Evolutionary conservation across 306 rosid species (phyloP).

Genomic region (Inga oerstediana): DNA sequence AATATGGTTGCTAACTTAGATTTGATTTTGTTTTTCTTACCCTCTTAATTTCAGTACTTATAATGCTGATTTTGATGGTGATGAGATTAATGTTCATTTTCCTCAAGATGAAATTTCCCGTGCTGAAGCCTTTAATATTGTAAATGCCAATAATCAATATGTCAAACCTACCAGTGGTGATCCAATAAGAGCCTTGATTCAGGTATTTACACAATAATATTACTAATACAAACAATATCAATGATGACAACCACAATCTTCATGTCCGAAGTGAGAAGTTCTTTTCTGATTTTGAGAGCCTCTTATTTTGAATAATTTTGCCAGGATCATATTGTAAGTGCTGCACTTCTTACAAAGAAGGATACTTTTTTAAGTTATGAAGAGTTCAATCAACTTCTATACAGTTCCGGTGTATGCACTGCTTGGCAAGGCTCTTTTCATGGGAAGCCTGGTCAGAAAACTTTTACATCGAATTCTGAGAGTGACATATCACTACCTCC

Average conservation of each 20-base stretch:
- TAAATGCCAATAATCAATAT: slow-evolving; percentile 93
- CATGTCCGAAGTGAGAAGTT: neutral
- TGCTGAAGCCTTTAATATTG: slow-evolving; percentile 92
- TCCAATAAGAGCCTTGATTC: slow-evolving; percentile 93
- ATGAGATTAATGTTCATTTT: slow-evolving; percentile 97
- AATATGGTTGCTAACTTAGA: slow-evolving; percentile 22
- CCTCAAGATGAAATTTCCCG: slow-evolving; percentile 99
- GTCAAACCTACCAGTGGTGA: slow-evolving; percentile 99
- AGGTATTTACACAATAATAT: slow-evolving; percentile 50
- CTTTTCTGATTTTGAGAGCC: slow-evolving; percentile 23
- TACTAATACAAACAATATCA: neutral
- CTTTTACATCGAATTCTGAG: slow-evolving; percentile 55
- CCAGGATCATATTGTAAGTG: slow-evolving; percentile 95
- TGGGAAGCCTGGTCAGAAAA: slow-evolving; percentile 61
- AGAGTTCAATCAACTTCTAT: slow-evolving; percentile 85
- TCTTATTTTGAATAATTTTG: slow-evolving; percentile 31
- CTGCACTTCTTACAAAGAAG: slow-evolving; percentile 87
- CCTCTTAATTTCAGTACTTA: slow-evolving; percentile 63
- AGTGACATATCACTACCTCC: slow-evolving; percentile 63
- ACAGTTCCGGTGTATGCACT: slow-evolving; percentile 75
- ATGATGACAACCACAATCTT: neutral
- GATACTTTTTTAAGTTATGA: slow-evolving; percentile 74
- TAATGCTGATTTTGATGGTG: slow-evolving; percentile 98
- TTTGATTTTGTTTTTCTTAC: neutral
- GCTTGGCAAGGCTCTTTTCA: slow-evolving; percentile 40